phyloP scores from a whole-genome alignment of 1,284 basidiomycete species.

The Ceratobasidium sp. region DNA sequence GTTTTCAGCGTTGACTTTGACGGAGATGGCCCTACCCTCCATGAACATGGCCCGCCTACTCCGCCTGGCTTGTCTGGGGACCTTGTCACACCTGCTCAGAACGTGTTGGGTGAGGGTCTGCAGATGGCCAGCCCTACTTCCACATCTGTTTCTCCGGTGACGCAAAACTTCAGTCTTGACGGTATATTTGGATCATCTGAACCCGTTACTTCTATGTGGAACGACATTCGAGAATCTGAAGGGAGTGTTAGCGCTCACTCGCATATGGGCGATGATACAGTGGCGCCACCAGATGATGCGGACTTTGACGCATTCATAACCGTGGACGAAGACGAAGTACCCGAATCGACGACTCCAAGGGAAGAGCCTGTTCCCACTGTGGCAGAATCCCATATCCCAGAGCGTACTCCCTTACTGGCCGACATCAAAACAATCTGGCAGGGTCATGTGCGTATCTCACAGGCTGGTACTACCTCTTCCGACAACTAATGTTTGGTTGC shows the following conservation, averaged over 20 bases:
- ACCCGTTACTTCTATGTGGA: not conserved
- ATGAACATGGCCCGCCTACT: constrained; percentile 17
- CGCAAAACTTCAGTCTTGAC: constrained; percentile 29
- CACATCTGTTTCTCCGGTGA: constrained; percentile 13
- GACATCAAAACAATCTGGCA: constrained; percentile 66
- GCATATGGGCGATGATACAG: constrained; percentile 4
- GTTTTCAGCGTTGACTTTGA: constrained; percentile 39
- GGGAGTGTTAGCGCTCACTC: constrained; percentile 11
- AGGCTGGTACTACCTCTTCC: not conserved
- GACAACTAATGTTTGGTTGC: not conserved
- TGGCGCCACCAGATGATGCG: constrained; percentile 47
- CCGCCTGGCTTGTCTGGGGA: constrained; percentile 25
- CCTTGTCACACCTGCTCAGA: not conserved
- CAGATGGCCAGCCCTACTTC: constrained; percentile 7
- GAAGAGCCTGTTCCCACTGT: constrained; percentile 48
- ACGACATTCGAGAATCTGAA: constrained; percentile 10
- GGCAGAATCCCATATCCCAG: constrained; percentile 54
- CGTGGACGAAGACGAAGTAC: constrained; percentile 47
- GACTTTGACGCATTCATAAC: constrained; percentile 45
- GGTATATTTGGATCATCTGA: constrained; percentile 29
- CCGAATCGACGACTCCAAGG: not conserved
- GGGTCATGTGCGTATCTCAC: constrained; percentile 62
- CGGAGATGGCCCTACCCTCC: constrained; percentile 16
- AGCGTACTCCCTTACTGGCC: constrained; percentile 8
- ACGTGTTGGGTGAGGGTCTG: not conserved